Percentiles rank a stretch among this genome's conserved stretches.
Conservation (phyloP, 225 moss, liverwort and hornwort species). For the Rhytidiadelphus loreus region DNA sequence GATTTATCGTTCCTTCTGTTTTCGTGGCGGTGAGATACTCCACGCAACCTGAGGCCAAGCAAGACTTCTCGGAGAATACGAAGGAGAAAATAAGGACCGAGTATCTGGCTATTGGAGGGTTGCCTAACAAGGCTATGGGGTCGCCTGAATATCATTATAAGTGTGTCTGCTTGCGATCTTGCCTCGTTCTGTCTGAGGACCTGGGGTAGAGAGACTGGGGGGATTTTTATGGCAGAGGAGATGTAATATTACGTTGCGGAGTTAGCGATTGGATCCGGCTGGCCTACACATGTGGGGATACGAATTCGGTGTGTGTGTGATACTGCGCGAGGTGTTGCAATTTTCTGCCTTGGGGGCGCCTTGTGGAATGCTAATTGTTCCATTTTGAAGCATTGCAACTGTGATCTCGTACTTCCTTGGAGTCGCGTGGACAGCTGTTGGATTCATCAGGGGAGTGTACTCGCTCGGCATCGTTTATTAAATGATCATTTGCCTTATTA, state of each 20-base stretch:
- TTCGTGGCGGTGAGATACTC: slow-evolving; percentile 65
- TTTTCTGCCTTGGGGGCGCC: slow-evolving; percentile 1
- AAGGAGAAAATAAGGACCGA: slow-evolving; percentile 65
- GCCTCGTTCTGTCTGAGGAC: slow-evolving; percentile 30
- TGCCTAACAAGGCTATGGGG: slow-evolving; percentile 49
- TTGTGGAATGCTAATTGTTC: background rate
- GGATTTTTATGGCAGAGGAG: background rate
- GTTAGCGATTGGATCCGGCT: background rate
- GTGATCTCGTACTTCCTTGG: background rate
- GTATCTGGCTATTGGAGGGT: slow-evolving; percentile 60
- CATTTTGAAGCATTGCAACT: background rate
- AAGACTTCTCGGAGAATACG: slow-evolving; percentile 60
- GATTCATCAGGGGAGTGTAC: background rate
- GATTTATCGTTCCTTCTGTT: background rate
- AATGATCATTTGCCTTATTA: background rate
- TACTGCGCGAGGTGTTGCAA: background rate
- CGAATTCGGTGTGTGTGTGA: background rate
- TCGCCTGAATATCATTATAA: slow-evolving; percentile 72
- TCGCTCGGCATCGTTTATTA: background rate
- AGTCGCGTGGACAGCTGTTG: background rate
- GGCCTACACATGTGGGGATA: background rate
- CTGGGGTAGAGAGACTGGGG: background rate
- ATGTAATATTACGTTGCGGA: slow-evolving; percentile 1
- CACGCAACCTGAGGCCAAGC: slow-evolving; percentile 6
- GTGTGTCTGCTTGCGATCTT: slow-evolving; percentile 50